Evolutionary conservation across 1,139 yeast genomes (phyloP).

Genomic region (Pichia sp.): DNA sequence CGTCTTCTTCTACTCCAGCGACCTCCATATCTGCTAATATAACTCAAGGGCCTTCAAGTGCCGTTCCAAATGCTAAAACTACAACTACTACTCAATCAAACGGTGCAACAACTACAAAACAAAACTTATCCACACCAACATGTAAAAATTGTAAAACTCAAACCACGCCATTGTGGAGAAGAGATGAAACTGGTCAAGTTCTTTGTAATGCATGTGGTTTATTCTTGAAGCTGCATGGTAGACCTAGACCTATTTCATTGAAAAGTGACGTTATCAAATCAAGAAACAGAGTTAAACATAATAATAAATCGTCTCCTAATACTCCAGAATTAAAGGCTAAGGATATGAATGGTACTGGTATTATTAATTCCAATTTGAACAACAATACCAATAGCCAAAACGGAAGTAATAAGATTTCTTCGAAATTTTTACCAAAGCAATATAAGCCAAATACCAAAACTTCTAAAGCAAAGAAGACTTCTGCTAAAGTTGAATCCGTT

Average conservation of each 20-base stretch:
- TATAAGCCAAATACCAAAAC: slow-evolving; percentile 24
- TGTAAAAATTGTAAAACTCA: slow-evolving; percentile 90
- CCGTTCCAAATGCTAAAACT: slow-evolving; percentile 43
- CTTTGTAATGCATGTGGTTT: slow-evolving; percentile 94
- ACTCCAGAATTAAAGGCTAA: slow-evolving; percentile 29
- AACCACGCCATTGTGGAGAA: slow-evolving; percentile 91
- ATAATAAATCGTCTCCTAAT: slow-evolving; percentile 24
- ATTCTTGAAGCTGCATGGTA: slow-evolving; percentile 82
- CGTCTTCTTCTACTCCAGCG: no score
- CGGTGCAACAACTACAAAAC: slow-evolving; percentile 32
- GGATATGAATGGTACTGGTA: slow-evolving; percentile 12
- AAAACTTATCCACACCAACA: slow-evolving; percentile 54
- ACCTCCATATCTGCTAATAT: no score
- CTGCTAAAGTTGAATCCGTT: neutral
- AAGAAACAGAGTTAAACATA: slow-evolving; percentile 62
- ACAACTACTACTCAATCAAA: slow-evolving; percentile 32
- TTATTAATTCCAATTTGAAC: slow-evolving; percentile 1
- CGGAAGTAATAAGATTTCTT: slow-evolving; percentile 7
- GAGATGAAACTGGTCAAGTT: slow-evolving; percentile 90
- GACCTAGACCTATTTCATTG: slow-evolving; percentile 84
- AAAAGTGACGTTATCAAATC: slow-evolving; percentile 91
- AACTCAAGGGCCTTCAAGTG: neutral
- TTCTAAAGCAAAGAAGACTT: slow-evolving; percentile 5
- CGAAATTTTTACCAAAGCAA: slow-evolving; percentile 28
- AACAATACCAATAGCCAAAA: neutral